phyloP scores from a whole-genome alignment of 192 early-diverging fungal genomes.

The Glomus cerebriforme region DNA sequence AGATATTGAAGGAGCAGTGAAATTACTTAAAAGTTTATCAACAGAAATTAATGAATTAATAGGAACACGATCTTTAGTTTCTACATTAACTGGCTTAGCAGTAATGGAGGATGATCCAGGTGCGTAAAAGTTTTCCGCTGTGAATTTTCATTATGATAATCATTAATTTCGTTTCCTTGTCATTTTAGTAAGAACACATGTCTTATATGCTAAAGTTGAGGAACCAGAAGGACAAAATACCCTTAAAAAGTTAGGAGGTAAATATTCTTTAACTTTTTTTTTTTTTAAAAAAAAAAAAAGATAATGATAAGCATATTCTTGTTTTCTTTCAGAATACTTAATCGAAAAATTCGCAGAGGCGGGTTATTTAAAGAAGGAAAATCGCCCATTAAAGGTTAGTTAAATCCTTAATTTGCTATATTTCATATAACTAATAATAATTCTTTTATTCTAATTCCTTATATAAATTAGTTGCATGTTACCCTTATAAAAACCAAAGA shows the following conservation, averaged over 20 bases:
- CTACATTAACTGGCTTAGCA: background rate
- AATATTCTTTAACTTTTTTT: background rate
- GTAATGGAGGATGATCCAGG: background rate
- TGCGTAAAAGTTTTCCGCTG: background rate
- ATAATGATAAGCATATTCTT: background rate
- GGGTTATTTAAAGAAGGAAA: background rate
- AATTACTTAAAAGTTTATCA: slow-evolving; percentile 2
- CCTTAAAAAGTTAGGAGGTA: slow-evolving; percentile 7
- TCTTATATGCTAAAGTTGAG: slow-evolving; percentile 9
- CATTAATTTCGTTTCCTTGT: background rate
- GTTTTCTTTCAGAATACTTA: slow-evolving; percentile 1
- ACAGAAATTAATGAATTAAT: background rate
- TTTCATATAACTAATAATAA: background rate
- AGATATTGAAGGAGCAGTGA: slow-evolving; percentile 10
- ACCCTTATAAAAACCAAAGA: slow-evolving; percentile 22
- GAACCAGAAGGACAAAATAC: background rate
- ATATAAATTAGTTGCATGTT: background rate
- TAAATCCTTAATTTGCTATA: background rate
- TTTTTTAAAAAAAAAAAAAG: background rate
- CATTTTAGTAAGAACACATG: background rate
- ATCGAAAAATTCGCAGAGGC: background rate
- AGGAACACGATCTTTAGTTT: background rate
- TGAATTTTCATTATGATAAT: background rate
- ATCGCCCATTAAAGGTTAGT: slow-evolving; percentile 10
- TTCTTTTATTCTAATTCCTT: background rate